Conservation (phyloP, 306 rosid genomes). For the Sicyos baderoa region DNA sequence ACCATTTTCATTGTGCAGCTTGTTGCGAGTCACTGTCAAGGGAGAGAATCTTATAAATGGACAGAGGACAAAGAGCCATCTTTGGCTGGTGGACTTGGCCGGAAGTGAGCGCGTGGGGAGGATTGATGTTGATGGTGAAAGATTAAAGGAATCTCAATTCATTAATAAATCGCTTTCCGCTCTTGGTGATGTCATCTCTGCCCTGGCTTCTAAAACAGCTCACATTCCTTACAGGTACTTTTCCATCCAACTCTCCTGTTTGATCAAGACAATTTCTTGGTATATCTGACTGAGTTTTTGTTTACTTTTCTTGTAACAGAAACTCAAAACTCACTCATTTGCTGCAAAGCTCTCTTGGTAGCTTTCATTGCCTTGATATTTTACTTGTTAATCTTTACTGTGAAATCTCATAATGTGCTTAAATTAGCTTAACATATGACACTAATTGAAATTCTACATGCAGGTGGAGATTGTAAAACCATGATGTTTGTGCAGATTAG, state of each 20-base stretch:
- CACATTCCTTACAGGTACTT: slow-evolving; percentile 82
- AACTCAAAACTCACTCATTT: slow-evolving; percentile 94
- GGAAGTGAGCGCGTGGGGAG: slow-evolving; percentile 98
- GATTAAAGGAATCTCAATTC: slow-evolving; percentile 92
- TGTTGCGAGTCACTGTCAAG: slow-evolving; percentile 72
- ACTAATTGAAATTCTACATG: slow-evolving; percentile 24
- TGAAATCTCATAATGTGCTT: neutral
- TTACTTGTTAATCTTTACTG: slow-evolving; percentile 1
- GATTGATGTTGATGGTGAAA: slow-evolving; percentile 95
- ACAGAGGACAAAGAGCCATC: slow-evolving; percentile 75
- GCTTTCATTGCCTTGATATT: slow-evolving; percentile 20
- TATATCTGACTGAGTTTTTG: slow-evolving; percentile 17
- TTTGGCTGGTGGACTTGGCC: slow-evolving; percentile 98
- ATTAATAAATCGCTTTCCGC: slow-evolving; percentile 94
- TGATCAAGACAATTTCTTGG: slow-evolving; percentile 4
- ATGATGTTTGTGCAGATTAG: slow-evolving; percentile 93
- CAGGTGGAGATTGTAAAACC: slow-evolving; percentile 99
- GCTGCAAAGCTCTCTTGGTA: slow-evolving; percentile 95
- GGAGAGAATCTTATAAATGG: slow-evolving; percentile 73
- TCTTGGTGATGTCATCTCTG: slow-evolving; percentile 88
- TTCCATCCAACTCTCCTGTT: slow-evolving; percentile 19
- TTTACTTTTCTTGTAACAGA: slow-evolving; percentile 38
- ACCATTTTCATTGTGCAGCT: slow-evolving; percentile 39
- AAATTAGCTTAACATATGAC: neutral
- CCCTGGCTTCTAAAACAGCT: slow-evolving; percentile 85